Base-by-base conservation (phyloP, 179 eudicot genomes). In the Vitellaria paradoxa region DNA sequence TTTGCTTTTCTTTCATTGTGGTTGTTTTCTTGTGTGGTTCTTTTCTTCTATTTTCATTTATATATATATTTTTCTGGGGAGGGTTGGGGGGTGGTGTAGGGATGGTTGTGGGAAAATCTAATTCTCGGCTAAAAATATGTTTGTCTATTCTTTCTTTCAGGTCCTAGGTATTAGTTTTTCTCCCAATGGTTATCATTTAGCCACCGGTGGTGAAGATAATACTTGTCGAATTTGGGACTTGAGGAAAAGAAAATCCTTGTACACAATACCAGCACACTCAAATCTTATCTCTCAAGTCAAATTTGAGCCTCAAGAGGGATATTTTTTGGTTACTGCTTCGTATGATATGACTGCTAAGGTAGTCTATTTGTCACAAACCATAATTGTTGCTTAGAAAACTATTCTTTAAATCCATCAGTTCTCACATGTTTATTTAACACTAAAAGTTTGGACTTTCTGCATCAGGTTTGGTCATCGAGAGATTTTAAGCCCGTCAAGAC, bases 231-330 rank as follows among this genome's bases (percentile, higher is more conserved):
- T 96, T 68, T 96, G 99, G 99, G 98, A 96, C 81, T 79, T 96
- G 66, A 89, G 99, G 85, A 90, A 90, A 88, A 92, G 85, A 76
- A 92, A 85, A 80, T 85, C 96, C 15, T 50, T 92, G 72, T 96
- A 96, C 84, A 83, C 79, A 23, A 93, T 96, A 80, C 99, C 99
- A 14, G 99, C 98, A 46, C 99, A 96, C 79, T 82, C 97, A 37
- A 93, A 91, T 70, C 93, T 92, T 45, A 79, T 96, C 75, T 96
- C 99, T 26, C 90, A 89, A 85, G 97, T 96, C 80, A 96, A 91
- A 76, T 96, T 89, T 87, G 99, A 96, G 81, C 96, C 99, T 81
- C 98, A 93, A 76, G 98, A 96, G 74, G 99, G 99, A 20, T 96
- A 93, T 83, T 91, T 88, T 81, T 75, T 96, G 77, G 94, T 88